Base-by-base conservation (phyloP, 2,329 filamentous ascomycete genomes). In the Myriosclerotinia curreyana region DNA sequence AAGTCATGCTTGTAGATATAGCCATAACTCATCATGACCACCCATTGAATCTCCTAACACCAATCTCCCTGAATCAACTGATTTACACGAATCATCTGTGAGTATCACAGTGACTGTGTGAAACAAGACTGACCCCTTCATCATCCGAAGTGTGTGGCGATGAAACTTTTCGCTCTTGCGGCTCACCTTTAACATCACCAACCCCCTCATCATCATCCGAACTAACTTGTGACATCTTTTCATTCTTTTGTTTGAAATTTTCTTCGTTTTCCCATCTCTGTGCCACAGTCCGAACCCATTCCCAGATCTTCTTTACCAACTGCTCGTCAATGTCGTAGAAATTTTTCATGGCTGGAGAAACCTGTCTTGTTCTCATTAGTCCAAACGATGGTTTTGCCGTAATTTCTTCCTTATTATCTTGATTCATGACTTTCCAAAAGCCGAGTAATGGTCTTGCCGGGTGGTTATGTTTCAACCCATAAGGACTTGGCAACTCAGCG, bases 391-490 rank as follows among this genome's bases (percentile, higher is more conserved):
- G 28, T n/a, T 36, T 36, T 36, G 9, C 15, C 5, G 14, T 25
- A 34, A 20, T 12, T 6, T 20, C 31, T 14, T 48, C n/a, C 42
- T 48, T 58, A 9, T 20, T 48, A 0, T 48, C n/a, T 22, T 15
- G 36, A 11, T 22, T 42, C 55, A 58, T 58, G 7, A n/a, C 42
- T 46, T 48, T 25, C 55, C 55, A 58, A 38, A 58, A 58, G 28
- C 31, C 42, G 3, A 58, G 31, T 48, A 58, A 58, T 48, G 55
- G 20, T 48, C 55, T 58, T 22, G 55, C 55, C 8, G 42, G 55
- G 34, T 58, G 55, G 15, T 58, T 12, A 15, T 58, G 31, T 25
- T 17, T 22, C n/a, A 48, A 48, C 20, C 55, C 55, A 22, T 48
- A 2, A 8, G 55, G 42, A 36, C 42, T 36, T 28, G 52, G 36